Base-by-base conservation (phyloP, 768 basidiomycete species). In the Krasilnikovozyma curviuscula region DNA sequence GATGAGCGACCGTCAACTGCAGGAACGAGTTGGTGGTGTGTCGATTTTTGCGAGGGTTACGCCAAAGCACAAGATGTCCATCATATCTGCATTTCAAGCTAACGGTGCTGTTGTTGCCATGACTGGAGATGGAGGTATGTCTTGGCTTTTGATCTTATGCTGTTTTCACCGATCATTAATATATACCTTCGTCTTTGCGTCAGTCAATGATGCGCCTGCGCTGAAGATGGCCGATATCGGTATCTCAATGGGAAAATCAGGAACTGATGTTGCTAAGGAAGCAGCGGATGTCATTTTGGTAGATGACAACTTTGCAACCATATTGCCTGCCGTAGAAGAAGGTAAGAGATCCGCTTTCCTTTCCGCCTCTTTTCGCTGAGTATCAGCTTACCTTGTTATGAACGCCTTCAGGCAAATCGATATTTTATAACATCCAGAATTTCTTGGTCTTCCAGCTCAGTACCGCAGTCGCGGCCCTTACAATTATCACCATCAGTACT, bases 241-340 rank as follows among this genome's bases (percentile, higher is more conserved):
- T 12, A 76, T 97, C 45, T 83, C 85, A 32, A 97, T 97, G 91
- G 91, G 91, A 49, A 85, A 83, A 66, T 84, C 82, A 53, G 91
- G 91, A n/a, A 93, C 91, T 18, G 91, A 97, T 61, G 91, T 97
- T 10, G 88, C 91, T 23, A 97, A 97, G 66, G 91, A 95, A 66
- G 89, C 89, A 8, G 89, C 91, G 7, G 86, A 97, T 66, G 78
- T 88, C 57, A 93, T 97, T 57, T 74, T 97, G 18, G 89, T 93
- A 28, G 88, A 95, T 61, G 91, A 97, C 64, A 89, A 95, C 65
- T 95, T 97, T 59, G 82, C 76, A 51, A 93, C 89, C 1, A 85
- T 97, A 49, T 66, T 95, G 32, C 83, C 86, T 14, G 89, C 91
- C 6, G 77, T 97, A 34, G 85, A 91, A 68, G 86, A 91, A 70